Base-by-base conservation (phyloP, 78 protist genomes). In the Dictyostelium firmibasis region DNA sequence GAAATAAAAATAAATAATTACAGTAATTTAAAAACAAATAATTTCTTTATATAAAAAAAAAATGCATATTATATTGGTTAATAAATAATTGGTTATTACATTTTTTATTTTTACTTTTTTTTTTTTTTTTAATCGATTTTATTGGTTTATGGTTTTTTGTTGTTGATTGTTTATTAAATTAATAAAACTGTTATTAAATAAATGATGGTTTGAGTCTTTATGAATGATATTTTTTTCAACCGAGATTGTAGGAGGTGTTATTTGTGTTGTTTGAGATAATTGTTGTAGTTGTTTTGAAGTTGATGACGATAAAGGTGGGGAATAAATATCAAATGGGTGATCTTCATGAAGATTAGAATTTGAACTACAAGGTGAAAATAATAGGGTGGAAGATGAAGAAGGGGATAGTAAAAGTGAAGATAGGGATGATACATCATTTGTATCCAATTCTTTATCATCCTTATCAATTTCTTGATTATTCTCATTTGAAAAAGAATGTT, bases 291-390 rank as follows among this genome's bases (percentile, higher is more conserved):
- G 18, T 29, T 60, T 23, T 10, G 23, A 18, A 6, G 31, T 60
- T 60, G 31, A 60, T 60, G 5, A 60, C 0, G 70, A 60, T 60
- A 16, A 23, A 60, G 81, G 81, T 75, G 81, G 81, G 3, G 81
- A 75, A 36, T 75, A 75, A 20, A 75, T 75, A 75, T 75, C 81
- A 75, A 29, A 75, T 31, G 81, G 81, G 38, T 75, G 20, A 35
- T 77, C 83, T 6, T 77, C 47, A 43, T 23, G 4, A 33, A 23
- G 31, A 41, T n/a, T 41, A 6, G 20, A 23, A 33, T 35, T 77
- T 29, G 81, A 74, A 14, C 33, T 70, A 11, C 25, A 23, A 36
- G 81, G 47, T 33, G 35, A 67, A 10, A 72, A 35, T 36, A 74
- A 74, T 33, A 23, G 16, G 10, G 41, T 18, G 16, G 47, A 33